Evolutionary conservation across 768 basidiomycete genomes (phyloP).

Genomic region (Collybiopsis luxurians): DNA sequence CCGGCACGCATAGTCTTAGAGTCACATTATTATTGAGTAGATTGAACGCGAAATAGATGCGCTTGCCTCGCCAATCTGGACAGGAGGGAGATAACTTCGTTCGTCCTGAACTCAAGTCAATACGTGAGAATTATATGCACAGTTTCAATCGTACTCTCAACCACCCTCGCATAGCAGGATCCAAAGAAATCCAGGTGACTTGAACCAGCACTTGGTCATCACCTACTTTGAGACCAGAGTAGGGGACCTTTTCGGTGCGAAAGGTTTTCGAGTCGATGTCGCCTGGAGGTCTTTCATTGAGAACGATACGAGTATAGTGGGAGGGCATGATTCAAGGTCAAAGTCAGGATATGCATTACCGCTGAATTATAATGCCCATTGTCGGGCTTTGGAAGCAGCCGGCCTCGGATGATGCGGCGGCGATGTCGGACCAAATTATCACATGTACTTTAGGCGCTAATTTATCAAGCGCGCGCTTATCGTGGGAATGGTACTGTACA

Average conservation of each 20-base stretch:
- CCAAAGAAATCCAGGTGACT: slow-evolving; percentile 76
- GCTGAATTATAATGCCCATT: no score
- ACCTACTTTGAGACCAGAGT: slow-evolving; percentile 50
- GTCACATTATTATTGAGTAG: slow-evolving; percentile 27
- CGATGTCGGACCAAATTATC: no score
- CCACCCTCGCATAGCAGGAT: slow-evolving; percentile 89
- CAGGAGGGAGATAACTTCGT: slow-evolving; percentile 70
- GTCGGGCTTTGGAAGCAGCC: background rate
- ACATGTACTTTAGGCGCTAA: background rate
- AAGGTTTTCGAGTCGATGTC: slow-evolving; percentile 78
- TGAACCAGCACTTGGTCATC: slow-evolving; percentile 64
- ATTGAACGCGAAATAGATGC: slow-evolving; percentile 6
- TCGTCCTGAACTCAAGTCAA: slow-evolving; percentile 35
- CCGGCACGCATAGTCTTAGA: slow-evolving; percentile 68
- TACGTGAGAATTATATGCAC: background rate
- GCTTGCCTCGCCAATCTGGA: slow-evolving; percentile 60
- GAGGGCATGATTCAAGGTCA: slow-evolving; percentile 1
- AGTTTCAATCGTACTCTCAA: slow-evolving; percentile 30
- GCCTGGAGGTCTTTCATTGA: slow-evolving; percentile 68
- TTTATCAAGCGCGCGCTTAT: background rate
- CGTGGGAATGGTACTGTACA: slow-evolving; percentile 4
- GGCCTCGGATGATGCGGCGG: no score
- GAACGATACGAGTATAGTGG: slow-evolving; percentile 65
- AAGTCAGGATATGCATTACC: background rate
- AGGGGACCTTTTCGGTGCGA: slow-evolving; percentile 50